Conservation (phyloP, 2,329 filamentous ascomycete species). For the Penicillium sp. region DNA sequence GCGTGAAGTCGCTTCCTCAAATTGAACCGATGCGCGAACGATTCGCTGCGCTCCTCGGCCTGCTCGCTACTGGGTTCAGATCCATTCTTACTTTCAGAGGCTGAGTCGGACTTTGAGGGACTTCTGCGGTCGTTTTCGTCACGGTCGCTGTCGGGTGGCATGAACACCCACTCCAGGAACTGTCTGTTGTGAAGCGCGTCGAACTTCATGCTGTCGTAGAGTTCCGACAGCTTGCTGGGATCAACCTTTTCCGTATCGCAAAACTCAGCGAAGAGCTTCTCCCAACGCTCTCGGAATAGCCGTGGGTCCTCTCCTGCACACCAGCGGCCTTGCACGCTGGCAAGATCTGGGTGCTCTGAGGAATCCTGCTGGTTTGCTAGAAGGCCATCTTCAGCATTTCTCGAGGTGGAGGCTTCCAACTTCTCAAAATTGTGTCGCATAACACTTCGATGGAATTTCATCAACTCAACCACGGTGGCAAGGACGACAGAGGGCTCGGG, state of each 20-base stretch:
- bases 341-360: constrained; percentile 56
- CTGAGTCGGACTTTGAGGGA: constrained; percentile 22
- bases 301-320: constrained; percentile 95
- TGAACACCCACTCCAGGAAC: constrained; percentile 97
- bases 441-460: constrained; percentile 94
- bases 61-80: constrained; percentile 29
- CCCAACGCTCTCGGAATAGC: constrained; percentile 94
- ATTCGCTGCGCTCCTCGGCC: constrained; percentile 36
- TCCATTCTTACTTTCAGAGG: constrained; percentile 23
- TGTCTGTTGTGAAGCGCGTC: constrained; percentile 95
- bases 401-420: constrained; percentile 60
- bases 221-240: constrained; percentile 95
- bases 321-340: constrained; percentile 84
- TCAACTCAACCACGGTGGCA: constrained; percentile 86
- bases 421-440: constrained; percentile 94
- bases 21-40: constrained; percentile 45
- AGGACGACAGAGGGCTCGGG: constrained; percentile 93
- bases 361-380: constrained; percentile 20
- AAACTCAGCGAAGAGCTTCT: constrained; percentile 96
- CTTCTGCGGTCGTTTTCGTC: constrained; percentile 62
- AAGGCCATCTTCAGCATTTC: constrained; percentile 13
- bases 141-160: constrained; percentile 75
- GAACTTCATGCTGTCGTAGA: constrained; percentile 99
- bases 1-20: constrained; percentile 57
- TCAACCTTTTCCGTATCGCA: constrained; percentile 97